Base-by-base conservation (phyloP, 2,329 filamentous ascomycete species). In the Aspergillus fijiensis region DNA sequence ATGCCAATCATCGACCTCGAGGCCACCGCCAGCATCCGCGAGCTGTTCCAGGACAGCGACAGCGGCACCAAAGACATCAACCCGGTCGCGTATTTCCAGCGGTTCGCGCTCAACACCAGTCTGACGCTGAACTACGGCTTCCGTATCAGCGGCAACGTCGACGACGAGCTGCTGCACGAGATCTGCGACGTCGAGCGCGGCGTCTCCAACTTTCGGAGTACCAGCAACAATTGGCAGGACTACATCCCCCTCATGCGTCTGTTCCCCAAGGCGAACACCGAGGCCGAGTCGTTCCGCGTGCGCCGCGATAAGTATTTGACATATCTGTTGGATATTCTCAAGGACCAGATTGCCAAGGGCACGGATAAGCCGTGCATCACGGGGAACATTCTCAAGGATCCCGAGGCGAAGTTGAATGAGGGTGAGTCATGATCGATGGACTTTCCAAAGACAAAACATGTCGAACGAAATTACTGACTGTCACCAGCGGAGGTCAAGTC, bases 1-100 rank as follows among this genome's bases (percentile, higher is more conserved):
- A 89, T 92, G 85, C 90, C 90, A 0, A 90, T 92, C 66, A 87
- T 94, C 54, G 90, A 94, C 66, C 85, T 92, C 27, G 91, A 94
- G 72, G 86, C 87, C 29, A 87, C 82, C 14, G 83, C 85, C 14
- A 90, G 87, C 58, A 88, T 94, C 75, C 87, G 86, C 63, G 89
- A 94, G 67, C 81, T 94, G 47, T 79, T 90, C 35, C 74, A 82
- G 1, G 87, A 92, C 67, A 86, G 84, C 66, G 79, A 85, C 45
- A 78, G 82, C 11, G 90, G 89, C 1, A 78, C 80, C 0, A 68
- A 80, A 2, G 87, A 91, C 51, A 78, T 94, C 35, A 88, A 93
- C 62, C 89, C 90, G 0, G 86, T 85, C 7, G 82, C 87, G 0
- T 90, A 92, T 74, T 89, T 92, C 73, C 87, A 91, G 67, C 84